phyloP scores from a whole-genome alignment of 192 early-diverging fungal species.

The Coemansia sp. region DNA sequence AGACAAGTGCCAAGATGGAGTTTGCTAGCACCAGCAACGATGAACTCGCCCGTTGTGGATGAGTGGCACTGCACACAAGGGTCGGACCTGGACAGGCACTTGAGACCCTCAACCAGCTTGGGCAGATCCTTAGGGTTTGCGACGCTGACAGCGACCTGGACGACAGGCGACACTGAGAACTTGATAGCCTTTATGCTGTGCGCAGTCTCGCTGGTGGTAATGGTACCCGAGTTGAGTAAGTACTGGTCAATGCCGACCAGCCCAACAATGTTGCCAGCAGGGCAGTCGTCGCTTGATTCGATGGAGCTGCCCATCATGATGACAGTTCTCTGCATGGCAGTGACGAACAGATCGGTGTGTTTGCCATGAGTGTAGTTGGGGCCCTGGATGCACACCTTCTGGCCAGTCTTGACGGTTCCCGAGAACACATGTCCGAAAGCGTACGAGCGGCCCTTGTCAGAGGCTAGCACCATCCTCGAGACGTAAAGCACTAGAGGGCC shows the following conservation, averaged over 20 bases:
- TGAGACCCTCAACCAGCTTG: slow-evolving; percentile 99
- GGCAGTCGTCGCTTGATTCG: slow-evolving; percentile 98
- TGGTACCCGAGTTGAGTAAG: slow-evolving; percentile 98
- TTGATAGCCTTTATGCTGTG: slow-evolving; percentile 99
- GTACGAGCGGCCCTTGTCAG: too few species aligned
- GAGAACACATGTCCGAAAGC: too few species aligned
- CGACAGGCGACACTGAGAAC: slow-evolving; percentile 99
- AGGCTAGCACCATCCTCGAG: too few species aligned
- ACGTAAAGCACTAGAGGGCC: too few species aligned
- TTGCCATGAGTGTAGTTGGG: too few species aligned
- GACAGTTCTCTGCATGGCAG: slow-evolving; percentile 97
- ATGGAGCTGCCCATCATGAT: slow-evolving; percentile 99
- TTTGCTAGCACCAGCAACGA: slow-evolving; percentile 99
- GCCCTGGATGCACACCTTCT: too few species aligned
- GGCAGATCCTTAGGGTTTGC: slow-evolving; percentile 99
- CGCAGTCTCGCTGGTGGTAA: slow-evolving; percentile 91
- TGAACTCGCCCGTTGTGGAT: slow-evolving; percentile 93
- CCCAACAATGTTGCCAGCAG: slow-evolving; percentile 98
- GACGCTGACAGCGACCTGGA: slow-evolving; percentile 93
- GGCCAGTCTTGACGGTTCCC: too few species aligned
- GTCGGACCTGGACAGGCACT: slow-evolving; percentile 99
- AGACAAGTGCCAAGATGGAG: slow-evolving; percentile 99
- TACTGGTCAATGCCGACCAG: slow-evolving; percentile 99
- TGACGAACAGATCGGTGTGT: too few species aligned
- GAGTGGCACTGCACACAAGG: slow-evolving; percentile 93